These are phyloP conservation scores for Penicillium psychrofluorescens DNA, from an alignment of 495 filamentous ascomycete species.

Conservation along the genomic window DNA sequence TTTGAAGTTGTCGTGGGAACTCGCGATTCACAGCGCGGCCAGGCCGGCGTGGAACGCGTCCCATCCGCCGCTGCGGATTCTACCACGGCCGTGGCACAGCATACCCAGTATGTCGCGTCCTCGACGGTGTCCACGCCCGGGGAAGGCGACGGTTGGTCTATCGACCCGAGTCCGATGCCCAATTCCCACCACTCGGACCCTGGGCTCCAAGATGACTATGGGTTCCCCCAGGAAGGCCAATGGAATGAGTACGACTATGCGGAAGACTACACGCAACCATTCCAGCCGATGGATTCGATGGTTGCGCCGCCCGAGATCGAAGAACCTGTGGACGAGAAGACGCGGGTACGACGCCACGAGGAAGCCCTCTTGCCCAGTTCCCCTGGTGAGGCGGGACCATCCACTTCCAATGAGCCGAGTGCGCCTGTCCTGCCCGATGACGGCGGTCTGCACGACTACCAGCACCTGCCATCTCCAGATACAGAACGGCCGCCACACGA, in stretches of 20 bases:
- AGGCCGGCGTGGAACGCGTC: slow-evolving; percentile 33
- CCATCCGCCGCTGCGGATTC: slow-evolving; percentile 18
- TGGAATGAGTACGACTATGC: slow-evolving; percentile 27
- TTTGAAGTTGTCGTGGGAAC: slow-evolving; percentile 90
- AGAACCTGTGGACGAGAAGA: slow-evolving; percentile 58
- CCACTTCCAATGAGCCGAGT: slow-evolving; percentile 25
- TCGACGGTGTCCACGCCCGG: slow-evolving; percentile 7
- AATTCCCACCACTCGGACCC: slow-evolving; percentile 22
- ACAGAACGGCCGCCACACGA: slow-evolving; percentile 22
- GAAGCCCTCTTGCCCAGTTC: slow-evolving; percentile 63
- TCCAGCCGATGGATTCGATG: slow-evolving; percentile 19
- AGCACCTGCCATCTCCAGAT: slow-evolving; percentile 23
- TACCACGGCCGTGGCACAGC: slow-evolving; percentile 3
- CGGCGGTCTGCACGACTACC: slow-evolving; percentile 30
- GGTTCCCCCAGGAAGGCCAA: slow-evolving; percentile 22
- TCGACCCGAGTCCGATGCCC: slow-evolving; percentile 17
- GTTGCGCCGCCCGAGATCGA: slow-evolving; percentile 51
- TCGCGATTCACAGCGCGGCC: slow-evolving; percentile 61
- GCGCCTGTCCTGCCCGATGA: slow-evolving; percentile 37
- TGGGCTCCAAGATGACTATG: slow-evolving; percentile 28
- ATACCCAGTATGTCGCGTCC: not conserved
- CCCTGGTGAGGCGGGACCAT: slow-evolving; percentile 48
- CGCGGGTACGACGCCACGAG: slow-evolving; percentile 59
- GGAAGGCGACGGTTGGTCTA: slow-evolving; percentile 21
- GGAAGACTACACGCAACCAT: slow-evolving; percentile 18